These are phyloP conservation scores for Candida chauliodis DNA, from an alignment of 805 yeast genomes.

Conservation along the genomic window DNA sequence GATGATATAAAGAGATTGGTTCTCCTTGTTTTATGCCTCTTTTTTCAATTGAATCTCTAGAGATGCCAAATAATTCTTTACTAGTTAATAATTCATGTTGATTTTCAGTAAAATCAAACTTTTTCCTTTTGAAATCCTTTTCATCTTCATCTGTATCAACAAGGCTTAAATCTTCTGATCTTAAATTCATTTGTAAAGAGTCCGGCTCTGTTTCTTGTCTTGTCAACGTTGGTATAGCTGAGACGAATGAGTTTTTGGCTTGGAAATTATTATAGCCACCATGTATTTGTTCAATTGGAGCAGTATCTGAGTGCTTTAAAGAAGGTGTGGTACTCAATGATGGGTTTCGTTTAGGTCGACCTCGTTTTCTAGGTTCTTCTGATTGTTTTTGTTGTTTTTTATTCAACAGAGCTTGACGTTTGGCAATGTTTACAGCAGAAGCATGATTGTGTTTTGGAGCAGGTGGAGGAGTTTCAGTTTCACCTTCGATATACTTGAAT, in stretches of 20 bases:
- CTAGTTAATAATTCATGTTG: conserved; percentile 33
- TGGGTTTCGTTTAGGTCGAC: conserved; percentile 34
- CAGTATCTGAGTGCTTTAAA: conserved; percentile 31
- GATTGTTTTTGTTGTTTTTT: conserved; percentile 7
- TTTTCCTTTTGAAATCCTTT: conserved; percentile 2
- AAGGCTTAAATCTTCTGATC: conserved; percentile 35
- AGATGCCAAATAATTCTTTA: conserved; percentile 40
- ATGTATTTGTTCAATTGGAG: conserved; percentile 17
- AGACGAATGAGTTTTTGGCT: conserved; percentile 7
- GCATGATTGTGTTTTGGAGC: conserved; percentile 47
- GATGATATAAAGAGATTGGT: conserved; percentile 36
- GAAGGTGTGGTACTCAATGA: conserved; percentile 22
- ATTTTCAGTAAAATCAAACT: conserved; percentile 12
- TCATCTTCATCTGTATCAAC: conserved; percentile 31
- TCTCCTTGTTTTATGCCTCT: conserved; percentile 14
- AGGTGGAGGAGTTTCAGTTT: conserved; percentile 42
- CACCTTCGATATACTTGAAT: conserved; percentile 45
- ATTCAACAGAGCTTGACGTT: conserved; percentile 20
- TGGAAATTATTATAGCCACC: conserved; percentile 22
- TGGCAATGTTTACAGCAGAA: conserved; percentile 40
- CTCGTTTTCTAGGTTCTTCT: conserved; percentile 24
- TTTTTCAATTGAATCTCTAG: conserved; percentile 35
- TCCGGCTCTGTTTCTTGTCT: conserved; percentile 43
- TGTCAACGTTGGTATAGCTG: conserved; percentile 12
- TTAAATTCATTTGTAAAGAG: conserved; percentile 32